Percentiles rank a stretch among this genome's conserved stretches.
These are phyloP conservation scores for Phytophthora pisi DNA, from an alignment of 352 stramenopile species.

Conservation along the genomic window DNA sequence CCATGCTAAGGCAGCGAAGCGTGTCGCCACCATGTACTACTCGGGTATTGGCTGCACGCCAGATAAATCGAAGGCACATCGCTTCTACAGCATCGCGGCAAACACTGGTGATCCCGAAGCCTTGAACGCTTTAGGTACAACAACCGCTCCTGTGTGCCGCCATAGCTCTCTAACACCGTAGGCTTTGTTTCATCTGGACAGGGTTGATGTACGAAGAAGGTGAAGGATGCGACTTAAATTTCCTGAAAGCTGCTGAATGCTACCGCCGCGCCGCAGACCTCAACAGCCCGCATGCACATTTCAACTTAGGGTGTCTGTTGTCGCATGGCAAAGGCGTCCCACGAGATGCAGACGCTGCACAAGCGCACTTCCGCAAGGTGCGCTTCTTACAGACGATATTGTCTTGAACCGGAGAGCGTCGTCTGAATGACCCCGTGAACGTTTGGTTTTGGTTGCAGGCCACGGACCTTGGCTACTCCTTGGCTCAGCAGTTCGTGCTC, in stretches of 20 bases:
- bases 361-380: constrained; percentile 67
- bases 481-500: constrained; percentile 60
- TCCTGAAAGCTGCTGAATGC: constrained; percentile 54
- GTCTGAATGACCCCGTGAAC: too few relatives aligned
- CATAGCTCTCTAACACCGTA: constrained; percentile 2
- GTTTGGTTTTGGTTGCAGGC: constrained; percentile 31
- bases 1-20: constrained; percentile 54
- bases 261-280: constrained; percentile 59
- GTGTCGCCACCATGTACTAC: constrained; percentile 70
- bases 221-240: constrained; percentile 73
- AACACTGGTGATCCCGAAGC: constrained; percentile 56
- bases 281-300: constrained; percentile 66
- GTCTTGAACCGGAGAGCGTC: neutral
- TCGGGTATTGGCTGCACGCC: constrained; percentile 51
- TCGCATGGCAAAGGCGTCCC: constrained; percentile 65
- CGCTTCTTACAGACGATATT: neutral
- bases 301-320: constrained; percentile 79
- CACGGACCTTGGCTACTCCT: constrained; percentile 57
- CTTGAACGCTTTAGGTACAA: constrained; percentile 71
- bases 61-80: constrained; percentile 59
- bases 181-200: constrained; percentile 5
- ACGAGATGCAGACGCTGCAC: constrained; percentile 58
- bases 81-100: constrained; percentile 64
- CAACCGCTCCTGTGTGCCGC: neutral
- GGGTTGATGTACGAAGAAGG: constrained; percentile 81